phyloP scores from a whole-genome alignment of 495 filamentous ascomycete species.

The Podospora tetraspora region DNA sequence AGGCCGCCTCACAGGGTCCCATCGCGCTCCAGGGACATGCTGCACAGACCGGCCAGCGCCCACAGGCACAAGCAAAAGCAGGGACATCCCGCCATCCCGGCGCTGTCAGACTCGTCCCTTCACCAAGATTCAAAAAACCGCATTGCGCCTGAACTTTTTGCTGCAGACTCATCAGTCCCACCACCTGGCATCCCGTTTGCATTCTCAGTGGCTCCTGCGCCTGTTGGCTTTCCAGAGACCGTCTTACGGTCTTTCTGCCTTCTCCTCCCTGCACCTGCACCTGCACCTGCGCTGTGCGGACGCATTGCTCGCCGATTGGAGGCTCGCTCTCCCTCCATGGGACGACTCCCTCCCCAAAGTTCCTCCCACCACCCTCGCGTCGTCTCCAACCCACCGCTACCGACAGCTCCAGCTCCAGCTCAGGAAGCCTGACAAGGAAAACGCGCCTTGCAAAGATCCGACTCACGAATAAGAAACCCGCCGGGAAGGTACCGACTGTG shows the following conservation, averaged over 20 bases:
- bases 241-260: not conserved
- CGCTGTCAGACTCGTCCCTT: constrained; percentile 5
- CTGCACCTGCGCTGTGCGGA: no score
- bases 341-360: not conserved
- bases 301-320: not conserved
- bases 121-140: constrained; percentile 1
- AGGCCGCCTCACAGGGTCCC: not conserved
- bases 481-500: not conserved
- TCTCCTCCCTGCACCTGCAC: not conserved
- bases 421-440: no score
- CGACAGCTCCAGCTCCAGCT: not conserved
- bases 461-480: not conserved
- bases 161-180: not conserved
- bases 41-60: not conserved
- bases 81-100: constrained; percentile 7
- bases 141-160: constrained; percentile 7
- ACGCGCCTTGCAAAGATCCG: no score
- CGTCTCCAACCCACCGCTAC: constrained; percentile 1
- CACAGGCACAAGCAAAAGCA: constrained; percentile 1
- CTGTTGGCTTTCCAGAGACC: not conserved
- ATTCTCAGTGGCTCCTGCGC: no score
- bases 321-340: not conserved
- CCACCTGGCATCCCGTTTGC: no score
- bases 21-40: no score
- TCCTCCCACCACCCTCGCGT: not conserved